Evolutionary conservation across 23 red algal species (phyloP).

Genomic region (Gracilaria vermiculophylla): DNA sequence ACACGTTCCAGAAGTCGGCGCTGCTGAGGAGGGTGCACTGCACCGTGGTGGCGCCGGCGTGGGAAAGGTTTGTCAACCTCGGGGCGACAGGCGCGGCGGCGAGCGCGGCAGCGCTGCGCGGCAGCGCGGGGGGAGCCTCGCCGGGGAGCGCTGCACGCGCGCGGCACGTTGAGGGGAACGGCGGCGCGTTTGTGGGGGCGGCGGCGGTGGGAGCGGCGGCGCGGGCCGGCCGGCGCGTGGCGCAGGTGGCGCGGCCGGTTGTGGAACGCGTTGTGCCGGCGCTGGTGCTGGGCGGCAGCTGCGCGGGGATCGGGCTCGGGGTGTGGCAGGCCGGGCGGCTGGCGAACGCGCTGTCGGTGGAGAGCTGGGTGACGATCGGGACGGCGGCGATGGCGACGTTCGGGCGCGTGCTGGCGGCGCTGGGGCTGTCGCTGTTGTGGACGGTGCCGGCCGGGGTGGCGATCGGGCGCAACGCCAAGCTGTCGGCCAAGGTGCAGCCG

Average conservation of each 20-base stretch:
- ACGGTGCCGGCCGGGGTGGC: slow-evolving; percentile 94
- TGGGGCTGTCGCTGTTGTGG: slow-evolving; percentile 82
- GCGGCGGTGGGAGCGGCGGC: neutral
- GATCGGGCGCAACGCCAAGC: slow-evolving; percentile 79
- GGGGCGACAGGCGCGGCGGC: neutral
- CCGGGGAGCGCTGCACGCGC: neutral
- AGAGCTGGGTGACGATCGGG: slow-evolving; percentile 63
- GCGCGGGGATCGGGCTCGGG: slow-evolving; percentile 29
- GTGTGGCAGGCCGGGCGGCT: slow-evolving; percentile 37
- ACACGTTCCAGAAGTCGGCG: slow-evolving; percentile 61
- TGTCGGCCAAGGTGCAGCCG: slow-evolving; percentile 83
- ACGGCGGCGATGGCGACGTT: slow-evolving; percentile 77
- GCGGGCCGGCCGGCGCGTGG: neutral
- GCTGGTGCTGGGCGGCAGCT: neutral
- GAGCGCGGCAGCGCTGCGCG: neutral
- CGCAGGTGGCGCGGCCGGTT: neutral
- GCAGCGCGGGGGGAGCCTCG: neutral
- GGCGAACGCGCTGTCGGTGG: slow-evolving; percentile 33
- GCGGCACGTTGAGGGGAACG: neutral
- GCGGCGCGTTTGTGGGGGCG: neutral
- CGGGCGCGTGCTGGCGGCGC: slow-evolving; percentile 75
- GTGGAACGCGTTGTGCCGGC: neutral
- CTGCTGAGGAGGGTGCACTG: slow-evolving; percentile 62
- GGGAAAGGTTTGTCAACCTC: slow-evolving; percentile 81
- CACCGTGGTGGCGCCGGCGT: slow-evolving; percentile 53